Evolutionary conservation across 2,329 filamentous ascomycete species (phyloP).

Genomic region (Fusarium burgessii): DNA sequence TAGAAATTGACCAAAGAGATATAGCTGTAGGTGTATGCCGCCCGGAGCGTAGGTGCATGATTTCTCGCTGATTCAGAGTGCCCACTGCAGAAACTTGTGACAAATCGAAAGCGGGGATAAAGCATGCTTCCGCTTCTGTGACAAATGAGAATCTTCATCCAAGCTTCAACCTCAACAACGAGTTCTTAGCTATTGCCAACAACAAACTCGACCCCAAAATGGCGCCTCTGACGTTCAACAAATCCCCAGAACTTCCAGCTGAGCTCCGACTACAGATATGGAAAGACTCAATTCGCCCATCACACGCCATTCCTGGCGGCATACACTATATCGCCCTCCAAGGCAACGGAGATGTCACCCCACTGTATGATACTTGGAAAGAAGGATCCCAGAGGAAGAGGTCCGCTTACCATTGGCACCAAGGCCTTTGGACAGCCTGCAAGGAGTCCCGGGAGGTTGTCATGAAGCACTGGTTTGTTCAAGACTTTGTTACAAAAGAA

Average conservation of each 20-base stretch:
- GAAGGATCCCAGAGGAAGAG: no score
- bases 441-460: background rate
- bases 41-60: no score
- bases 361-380: accelerated
- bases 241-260: background rate
- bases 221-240: background rate
- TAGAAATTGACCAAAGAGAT: no score
- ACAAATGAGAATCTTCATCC: no score
- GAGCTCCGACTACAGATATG: background rate
- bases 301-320: background rate
- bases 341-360: accelerated
- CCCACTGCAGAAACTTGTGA: no score
- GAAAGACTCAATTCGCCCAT: background rate
- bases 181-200: no score
- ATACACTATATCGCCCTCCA: background rate
- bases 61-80: no score
- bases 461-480: background rate
- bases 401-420: background rate
- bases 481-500: no score
- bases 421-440: background rate
- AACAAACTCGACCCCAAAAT: background rate
- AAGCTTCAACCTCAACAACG: no score
- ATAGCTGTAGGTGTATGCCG: no score
- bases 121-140: no score
- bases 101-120: no score